Evolutionary conservation across 2,329 filamentous ascomycete genomes (phyloP), one percentile per base, ranked within the genome.

Genomic region (Trichoderma sp.): DNA sequence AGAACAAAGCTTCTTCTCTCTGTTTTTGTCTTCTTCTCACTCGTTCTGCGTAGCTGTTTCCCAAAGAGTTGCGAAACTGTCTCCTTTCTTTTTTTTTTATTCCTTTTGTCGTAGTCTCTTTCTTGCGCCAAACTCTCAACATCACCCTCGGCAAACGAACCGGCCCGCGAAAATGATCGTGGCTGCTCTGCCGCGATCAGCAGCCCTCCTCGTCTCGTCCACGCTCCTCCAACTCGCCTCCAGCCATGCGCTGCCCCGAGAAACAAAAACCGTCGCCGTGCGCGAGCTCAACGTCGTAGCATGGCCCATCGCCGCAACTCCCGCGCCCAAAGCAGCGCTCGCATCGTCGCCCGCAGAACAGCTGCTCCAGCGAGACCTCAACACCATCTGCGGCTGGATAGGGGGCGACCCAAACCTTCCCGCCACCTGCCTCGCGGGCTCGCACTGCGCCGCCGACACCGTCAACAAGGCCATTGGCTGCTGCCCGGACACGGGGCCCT

Each of bases 361-460:
- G 53, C 21, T 67, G 53, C 74, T 75, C 29, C 81, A 80, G 57
- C 81, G 83, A 49, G 81, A 84, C 70, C 74, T 79, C 64, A 87
- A 87, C 76, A 88, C 86, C 19, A 75, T 89, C 68, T 89, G 87
- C 73, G 87, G 87, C 53, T 89, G 83, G 76, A 81, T 89, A 73
- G 84, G 83, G 70, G 87, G 86, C 27, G 76, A 88, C 71, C 76
- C 82, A 0, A 77, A 78, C 29, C 77, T 88, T 35, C 85, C 86
- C 3, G 87, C 87, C 49, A 89, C 87, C 47, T 89, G 87, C 74
- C 83, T 81, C 33, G 81, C 83, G 0, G 87, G 86, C 40, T 88
- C 86, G 47, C 86, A 89, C 75, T 89, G 87, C 74, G 87, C 86
- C 29, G 78, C 86, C 55, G 86, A 88, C 71, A 76, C 79, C 24